Evolutionary conservation across 306 rosid species (phyloP), one percentile per base, ranked within the genome.

Genomic region (Sphenostylis stenocarpa): DNA sequence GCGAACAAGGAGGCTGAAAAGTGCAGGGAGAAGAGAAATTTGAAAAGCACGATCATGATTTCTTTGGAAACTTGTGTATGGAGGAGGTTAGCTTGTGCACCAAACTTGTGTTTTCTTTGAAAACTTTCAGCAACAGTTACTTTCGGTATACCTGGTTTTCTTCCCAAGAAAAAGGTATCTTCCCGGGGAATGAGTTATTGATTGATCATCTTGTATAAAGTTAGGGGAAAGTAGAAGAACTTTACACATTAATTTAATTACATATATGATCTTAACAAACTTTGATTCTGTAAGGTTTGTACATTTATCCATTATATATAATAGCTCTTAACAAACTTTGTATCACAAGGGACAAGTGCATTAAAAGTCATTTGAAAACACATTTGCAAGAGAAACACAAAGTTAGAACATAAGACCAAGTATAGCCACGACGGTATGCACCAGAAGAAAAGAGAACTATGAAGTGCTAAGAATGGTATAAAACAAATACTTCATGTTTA

Each of bases 1-100:
- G 79, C 73, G 39, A 2, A 76, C 21, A 82, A 23, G 86, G 84
- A 79, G 86, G 84, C 52, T 75, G 93, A 75, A 85, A 89, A 74
- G 84, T 60, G 43, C 90, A 82, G 6, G 96, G 94, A 55, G 98
- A 16, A 86, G 94, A 45, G 96, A 96, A 63, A 90, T 75, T 47
- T 78, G 90, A 10, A 60, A 34, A 68, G 80, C 86, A 19, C 57
- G 85, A 55, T 70, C 72, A 7, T 33, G 13, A 58, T 68, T 66
- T 68, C 74, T 49, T 49, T 49, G 56, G 24, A 49, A 49, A 49
- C 23, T 49, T 47, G 20, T 47, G 80, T 77, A 41, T 0, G 90
- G 90, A 65, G 93, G 91, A 1, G 84, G 83, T 7, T 86, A 84
- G 84, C 52, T 75, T 75, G 2, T 26, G 63, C 77, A 77, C 16